A percentile compares a stretch with the other conserved stretches of the same genome.
Evolutionary conservation across 2,329 filamentous ascomycete species (phyloP).

Genomic region (Stemphylium lycopersici): DNA sequence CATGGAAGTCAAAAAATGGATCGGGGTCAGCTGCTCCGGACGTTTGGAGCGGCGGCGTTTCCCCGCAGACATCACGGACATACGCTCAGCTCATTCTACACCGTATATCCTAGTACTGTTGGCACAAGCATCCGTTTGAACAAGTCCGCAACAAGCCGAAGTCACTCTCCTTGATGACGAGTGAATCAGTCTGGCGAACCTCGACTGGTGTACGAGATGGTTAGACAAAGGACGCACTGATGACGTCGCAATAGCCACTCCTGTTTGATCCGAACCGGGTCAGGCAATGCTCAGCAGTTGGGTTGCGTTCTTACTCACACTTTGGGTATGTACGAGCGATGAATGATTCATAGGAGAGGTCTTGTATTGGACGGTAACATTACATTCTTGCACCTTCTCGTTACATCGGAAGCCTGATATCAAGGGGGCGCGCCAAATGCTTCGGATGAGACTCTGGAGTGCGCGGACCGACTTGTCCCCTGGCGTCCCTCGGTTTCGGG

Average conservation of each 20-base stretch:
- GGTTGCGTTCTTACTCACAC: not conserved
- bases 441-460: not conserved
- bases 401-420: not conserved
- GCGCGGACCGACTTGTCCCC: not conserved
- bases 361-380: not conserved
- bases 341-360: not conserved
- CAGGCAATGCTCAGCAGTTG: not conserved
- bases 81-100: constrained; percentile 4
- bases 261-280: not conserved
- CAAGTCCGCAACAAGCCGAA: not conserved
- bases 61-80: not conserved
- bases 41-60: constrained; percentile 6
- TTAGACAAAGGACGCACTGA: not conserved
- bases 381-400: not conserved
- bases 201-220: not conserved
- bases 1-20: not conserved
- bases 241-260: not conserved
- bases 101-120: not conserved
- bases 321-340: not conserved
- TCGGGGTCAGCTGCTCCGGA: constrained; percentile 8
- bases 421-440: not conserved
- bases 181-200: not conserved
- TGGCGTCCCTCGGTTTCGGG: not conserved
- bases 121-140: not conserved
- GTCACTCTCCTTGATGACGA: not conserved